Evolutionary conservation across 306 rosid genomes (phyloP).

Genomic region (Coriaria nepalensis): DNA sequence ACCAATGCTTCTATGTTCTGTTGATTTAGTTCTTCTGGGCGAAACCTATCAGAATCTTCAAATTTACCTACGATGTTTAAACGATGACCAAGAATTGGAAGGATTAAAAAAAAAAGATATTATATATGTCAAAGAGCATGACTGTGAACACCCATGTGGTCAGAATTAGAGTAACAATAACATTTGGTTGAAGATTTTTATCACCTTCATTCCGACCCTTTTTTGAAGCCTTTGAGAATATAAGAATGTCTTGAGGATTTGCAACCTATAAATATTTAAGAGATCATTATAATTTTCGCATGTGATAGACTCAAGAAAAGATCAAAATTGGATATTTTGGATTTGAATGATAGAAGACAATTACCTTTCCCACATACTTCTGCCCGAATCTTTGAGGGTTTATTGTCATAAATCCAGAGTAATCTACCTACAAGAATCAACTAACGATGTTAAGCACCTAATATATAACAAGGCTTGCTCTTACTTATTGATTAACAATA

Average conservation of each 20-base stretch:
- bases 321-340: conserved; percentile 10
- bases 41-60: conserved; percentile 76
- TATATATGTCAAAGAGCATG: too few relatives aligned
- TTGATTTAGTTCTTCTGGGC: conserved; percentile 95
- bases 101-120: conserved; percentile 4
- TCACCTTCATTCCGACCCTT: conserved; percentile 58
- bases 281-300: conserved; percentile 15
- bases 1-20: conserved; percentile 95
- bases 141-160: too few relatives aligned
- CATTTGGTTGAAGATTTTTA: background rate
- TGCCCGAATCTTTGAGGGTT: conserved; percentile 99
- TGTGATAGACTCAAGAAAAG: conserved; percentile 1
- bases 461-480: background rate
- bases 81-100: background rate
- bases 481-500: too few relatives aligned
- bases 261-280: conserved; percentile 54
- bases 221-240: conserved; percentile 81
- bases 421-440: conserved; percentile 69
- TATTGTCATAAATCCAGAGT: conserved; percentile 96
- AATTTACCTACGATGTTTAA: conserved; percentile 39
- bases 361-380: conserved; percentile 98
- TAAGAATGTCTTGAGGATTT: conserved; percentile 96
- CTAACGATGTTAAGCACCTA: background rate
- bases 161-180: too few relatives aligned
- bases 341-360: conserved; percentile 14